phyloP scores from a whole-genome alignment of 1,139 yeast species.

The Oligophagozyma castellii region DNA sequence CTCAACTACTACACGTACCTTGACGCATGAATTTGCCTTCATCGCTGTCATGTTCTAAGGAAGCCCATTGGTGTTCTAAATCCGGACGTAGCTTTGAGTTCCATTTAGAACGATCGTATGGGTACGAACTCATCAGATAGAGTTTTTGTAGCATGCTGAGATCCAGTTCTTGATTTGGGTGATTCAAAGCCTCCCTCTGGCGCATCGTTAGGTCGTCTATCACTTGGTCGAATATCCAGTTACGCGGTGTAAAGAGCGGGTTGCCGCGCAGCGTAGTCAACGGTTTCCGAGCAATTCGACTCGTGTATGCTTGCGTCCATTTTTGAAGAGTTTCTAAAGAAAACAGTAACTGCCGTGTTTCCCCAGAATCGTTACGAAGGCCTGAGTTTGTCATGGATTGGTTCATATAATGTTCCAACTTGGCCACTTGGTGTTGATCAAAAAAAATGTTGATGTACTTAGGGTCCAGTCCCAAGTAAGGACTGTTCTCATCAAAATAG shows the following conservation, averaged over 20 bases:
- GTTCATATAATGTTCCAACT: constrained; percentile 5
- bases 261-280: constrained; percentile 36
- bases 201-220: constrained; percentile 31
- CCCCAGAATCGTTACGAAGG: constrained; percentile 10
- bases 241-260: constrained; percentile 73
- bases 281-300: constrained; percentile 31
- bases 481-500: constrained; percentile 5
- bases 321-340: constrained; percentile 20
- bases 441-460: constrained; percentile 28
- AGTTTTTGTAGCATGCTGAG: constrained; percentile 35
- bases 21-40: constrained; percentile 42
- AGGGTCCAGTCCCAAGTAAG: constrained; percentile 16
- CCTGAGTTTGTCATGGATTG: constrained; percentile 4
- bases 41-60: constrained; percentile 27
- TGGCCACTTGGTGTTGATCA: constrained; percentile 16
- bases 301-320: constrained; percentile 30
- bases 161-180: constrained; percentile 12
- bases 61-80: constrained; percentile 41
- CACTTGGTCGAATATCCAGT: constrained; percentile 81
- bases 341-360: constrained; percentile 16
- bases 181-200: constrained; percentile 20
- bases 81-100: constrained; percentile 44
- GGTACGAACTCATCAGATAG: constrained; percentile 48
- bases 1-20: constrained; percentile 51
- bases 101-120: constrained; percentile 49